Conservation (phyloP, 352 stramenopile species). For the Phytopythium vexans region DNA sequence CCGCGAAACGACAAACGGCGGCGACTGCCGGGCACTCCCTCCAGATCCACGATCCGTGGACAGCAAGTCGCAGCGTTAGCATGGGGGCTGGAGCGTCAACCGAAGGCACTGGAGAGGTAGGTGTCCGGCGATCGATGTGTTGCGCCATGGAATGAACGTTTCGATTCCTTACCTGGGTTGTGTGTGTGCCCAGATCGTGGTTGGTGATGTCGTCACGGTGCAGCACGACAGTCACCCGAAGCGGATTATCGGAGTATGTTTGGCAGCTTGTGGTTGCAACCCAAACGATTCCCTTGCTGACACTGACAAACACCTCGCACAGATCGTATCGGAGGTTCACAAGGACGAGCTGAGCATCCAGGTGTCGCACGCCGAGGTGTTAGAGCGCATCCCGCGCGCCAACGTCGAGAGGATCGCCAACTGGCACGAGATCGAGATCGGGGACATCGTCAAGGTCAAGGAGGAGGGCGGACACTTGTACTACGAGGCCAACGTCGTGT, state of each 20-base stretch:
- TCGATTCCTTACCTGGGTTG: neutral
- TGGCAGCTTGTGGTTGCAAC: neutral
- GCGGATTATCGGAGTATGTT: slow-evolving; percentile 52
- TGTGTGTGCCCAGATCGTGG: slow-evolving; percentile 37
- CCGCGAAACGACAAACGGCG: too few relatives aligned
- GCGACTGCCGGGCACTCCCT: too few relatives aligned
- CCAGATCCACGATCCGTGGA: too few relatives aligned
- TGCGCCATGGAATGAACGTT: too few relatives aligned
- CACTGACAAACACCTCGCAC: neutral
- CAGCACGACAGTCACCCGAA: slow-evolving; percentile 41
- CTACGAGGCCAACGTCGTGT: slow-evolving; percentile 55
- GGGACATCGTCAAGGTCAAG: slow-evolving; percentile 64
- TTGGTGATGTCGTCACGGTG: slow-evolving; percentile 59
- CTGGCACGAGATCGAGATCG: slow-evolving; percentile 64
- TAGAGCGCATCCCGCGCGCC: slow-evolving; percentile 30
- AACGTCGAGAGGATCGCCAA: slow-evolving; percentile 55
- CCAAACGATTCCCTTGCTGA: neutral
- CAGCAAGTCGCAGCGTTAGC: neutral
- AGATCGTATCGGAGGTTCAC: slow-evolving; percentile 52
- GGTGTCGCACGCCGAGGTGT: slow-evolving; percentile 45
- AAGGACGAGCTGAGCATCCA: slow-evolving; percentile 46
- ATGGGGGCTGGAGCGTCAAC: slow-evolving; percentile 40
- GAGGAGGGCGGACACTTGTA: slow-evolving; percentile 55
- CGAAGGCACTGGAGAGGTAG: slow-evolving; percentile 26
- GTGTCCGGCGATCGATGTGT: too few relatives aligned